These are phyloP conservation scores for Hamigera avellanea DNA, from an alignment of 495 filamentous ascomycete species.

Conservation along the genomic window DNA sequence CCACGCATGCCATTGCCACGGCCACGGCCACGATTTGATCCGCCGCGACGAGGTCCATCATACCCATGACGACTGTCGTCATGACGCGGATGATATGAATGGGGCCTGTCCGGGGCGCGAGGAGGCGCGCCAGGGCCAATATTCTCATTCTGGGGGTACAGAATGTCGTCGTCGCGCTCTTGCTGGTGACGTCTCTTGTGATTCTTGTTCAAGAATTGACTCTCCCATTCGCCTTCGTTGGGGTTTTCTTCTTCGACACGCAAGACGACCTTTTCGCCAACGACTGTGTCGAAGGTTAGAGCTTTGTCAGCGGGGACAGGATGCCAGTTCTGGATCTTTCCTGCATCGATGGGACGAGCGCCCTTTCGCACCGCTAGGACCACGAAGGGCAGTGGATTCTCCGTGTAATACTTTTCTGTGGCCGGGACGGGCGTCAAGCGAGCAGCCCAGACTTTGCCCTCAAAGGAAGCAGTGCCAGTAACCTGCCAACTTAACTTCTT, in stretches of 20 bases:
- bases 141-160: slow-evolving; percentile 10
- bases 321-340: slow-evolving; percentile 77
- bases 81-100: not conserved
- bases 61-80: slow-evolving; percentile 7
- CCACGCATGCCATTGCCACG: slow-evolving; percentile 29
- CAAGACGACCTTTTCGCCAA: slow-evolving; percentile 78
- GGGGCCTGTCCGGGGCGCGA: not conserved
- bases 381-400: slow-evolving; percentile 61
- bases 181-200: slow-evolving; percentile 32
- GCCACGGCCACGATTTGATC: slow-evolving; percentile 35
- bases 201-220: slow-evolving; percentile 39
- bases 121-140: not conserved
- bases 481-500: slow-evolving; percentile 74
- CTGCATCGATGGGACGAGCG: slow-evolving; percentile 66
- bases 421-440: slow-evolving; percentile 59
- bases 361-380: slow-evolving; percentile 63
- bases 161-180: slow-evolving; percentile 22
- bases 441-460: slow-evolving; percentile 81
- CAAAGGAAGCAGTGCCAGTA: slow-evolving; percentile 57
- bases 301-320: slow-evolving; percentile 53
- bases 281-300: slow-evolving; percentile 62
- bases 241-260: slow-evolving; percentile 59
- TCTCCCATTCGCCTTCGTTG: slow-evolving; percentile 47
- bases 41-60: slow-evolving; percentile 25
- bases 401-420: slow-evolving; percentile 54